Percentiles rank a stretch among this genome's conserved stretches.
Evolutionary conservation across 768 basidiomycete genomes (phyloP).

Genomic region (Crucibulum laeve): DNA sequence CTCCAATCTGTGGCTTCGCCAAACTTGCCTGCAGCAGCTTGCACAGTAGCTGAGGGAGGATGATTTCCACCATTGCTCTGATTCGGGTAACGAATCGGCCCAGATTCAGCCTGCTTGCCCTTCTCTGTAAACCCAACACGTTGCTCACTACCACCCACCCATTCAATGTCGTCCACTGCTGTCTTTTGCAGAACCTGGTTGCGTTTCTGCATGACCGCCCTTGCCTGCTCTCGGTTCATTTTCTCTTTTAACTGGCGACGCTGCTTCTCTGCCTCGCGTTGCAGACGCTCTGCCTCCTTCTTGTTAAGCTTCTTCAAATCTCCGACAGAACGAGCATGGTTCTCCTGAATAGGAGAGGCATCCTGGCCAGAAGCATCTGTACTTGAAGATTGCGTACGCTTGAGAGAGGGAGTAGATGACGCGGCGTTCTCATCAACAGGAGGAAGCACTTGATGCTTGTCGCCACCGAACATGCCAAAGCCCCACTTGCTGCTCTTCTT

Average conservation of each 20-base stretch:
- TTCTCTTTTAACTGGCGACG: constrained; percentile 72
- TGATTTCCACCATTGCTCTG: constrained; percentile 36
- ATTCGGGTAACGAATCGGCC: constrained; percentile 58
- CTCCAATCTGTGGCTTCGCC: constrained; percentile 37
- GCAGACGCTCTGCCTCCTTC: constrained; percentile 76
- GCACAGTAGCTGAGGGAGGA: constrained; percentile 43
- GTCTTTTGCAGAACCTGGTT: constrained; percentile 66
- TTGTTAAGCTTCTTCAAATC: constrained; percentile 73
- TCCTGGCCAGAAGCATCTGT: constrained; percentile 68
- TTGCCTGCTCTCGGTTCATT: constrained; percentile 80
- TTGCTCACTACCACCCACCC: constrained; percentile 47
- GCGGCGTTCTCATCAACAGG: constrained; percentile 69
- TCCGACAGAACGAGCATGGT: constrained; percentile 31
- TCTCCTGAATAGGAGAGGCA: constrained; percentile 36
- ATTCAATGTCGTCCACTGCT: constrained; percentile 54
- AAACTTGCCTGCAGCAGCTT: constrained; percentile 62
- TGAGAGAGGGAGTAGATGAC: constrained; percentile 60
- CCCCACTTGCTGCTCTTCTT: constrained; percentile 71
- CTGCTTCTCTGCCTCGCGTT: constrained; percentile 80
- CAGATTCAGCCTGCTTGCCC: constrained; percentile 52
- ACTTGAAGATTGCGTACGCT: constrained; percentile 75
- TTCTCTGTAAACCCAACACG: constrained; percentile 40
- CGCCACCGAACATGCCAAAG: constrained; percentile 69
- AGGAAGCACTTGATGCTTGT: constrained; percentile 62
- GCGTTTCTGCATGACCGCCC: constrained; percentile 90